Conservation (phyloP, 2,329 filamentous ascomycete genomes). For the Aureobasidium leucospermi region DNA sequence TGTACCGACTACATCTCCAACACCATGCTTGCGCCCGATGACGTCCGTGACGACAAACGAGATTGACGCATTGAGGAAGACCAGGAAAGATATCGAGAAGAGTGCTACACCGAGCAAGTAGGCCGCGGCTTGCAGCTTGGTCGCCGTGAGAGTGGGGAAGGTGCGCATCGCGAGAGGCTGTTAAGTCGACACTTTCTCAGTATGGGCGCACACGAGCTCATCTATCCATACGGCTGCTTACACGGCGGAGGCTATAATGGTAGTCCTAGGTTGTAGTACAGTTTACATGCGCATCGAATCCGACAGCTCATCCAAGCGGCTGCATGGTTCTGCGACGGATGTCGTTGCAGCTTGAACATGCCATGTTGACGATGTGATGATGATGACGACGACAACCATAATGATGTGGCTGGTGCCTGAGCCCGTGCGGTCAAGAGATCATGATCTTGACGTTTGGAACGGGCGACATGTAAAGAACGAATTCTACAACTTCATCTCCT, state of each 20-base stretch:
- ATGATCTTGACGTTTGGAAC: not conserved
- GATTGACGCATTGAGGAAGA: constrained; percentile 78
- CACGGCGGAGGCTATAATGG: not conserved
- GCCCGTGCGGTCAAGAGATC: not conserved
- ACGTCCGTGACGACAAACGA: constrained; percentile 81
- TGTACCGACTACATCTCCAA: constrained; percentile 76
- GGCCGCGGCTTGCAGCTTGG: constrained; percentile 51
- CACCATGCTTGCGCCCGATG: constrained; percentile 63
- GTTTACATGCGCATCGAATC: not conserved
- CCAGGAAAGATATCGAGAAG: constrained; percentile 82
- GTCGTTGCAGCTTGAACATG: not conserved
- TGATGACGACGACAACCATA: not conserved
- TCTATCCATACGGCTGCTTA: not conserved
- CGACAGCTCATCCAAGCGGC: not conserved
- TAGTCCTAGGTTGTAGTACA: not conserved
- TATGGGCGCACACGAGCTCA: not conserved
- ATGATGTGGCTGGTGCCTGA: not conserved
- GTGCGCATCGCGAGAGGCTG: constrained; percentile 21
- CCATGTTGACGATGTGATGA: not conserved
- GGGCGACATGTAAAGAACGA: not conserved
- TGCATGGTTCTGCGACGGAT: not conserved
- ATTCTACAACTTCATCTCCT: not conserved
- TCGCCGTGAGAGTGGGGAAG: constrained; percentile 44
- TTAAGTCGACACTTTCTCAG: not conserved
- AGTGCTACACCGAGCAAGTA: constrained; percentile 78